These are phyloP conservation scores for Eurotiales sp. DNA, from an alignment of 2,329 filamentous ascomycete species.

Conservation along the genomic window DNA sequence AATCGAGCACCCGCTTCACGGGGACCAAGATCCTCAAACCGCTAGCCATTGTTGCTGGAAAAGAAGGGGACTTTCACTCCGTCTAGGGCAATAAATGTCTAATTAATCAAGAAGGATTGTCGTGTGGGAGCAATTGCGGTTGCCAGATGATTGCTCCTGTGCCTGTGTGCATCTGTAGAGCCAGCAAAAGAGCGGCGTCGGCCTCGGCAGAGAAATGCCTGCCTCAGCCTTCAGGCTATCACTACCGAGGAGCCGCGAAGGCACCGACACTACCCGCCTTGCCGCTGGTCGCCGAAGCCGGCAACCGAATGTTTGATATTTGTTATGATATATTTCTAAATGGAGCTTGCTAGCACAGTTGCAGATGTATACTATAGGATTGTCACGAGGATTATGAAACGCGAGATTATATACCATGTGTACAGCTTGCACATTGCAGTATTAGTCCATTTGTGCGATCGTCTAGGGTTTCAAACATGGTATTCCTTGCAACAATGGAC, in stretches of 20 bases:
- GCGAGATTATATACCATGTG: no score
- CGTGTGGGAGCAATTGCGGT: not conserved
- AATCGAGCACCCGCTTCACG: conserved; percentile 82
- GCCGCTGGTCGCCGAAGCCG: not conserved
- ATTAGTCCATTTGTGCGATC: no score
- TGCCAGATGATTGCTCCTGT: not conserved
- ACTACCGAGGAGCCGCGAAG: not conserved
- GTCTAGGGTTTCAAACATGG: no score
- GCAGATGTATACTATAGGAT: no score
- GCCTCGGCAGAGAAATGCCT: not conserved
- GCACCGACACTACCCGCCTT: conserved; percentile 5
- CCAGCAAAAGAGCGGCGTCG: conserved; percentile 4
- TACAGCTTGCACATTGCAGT: no score
- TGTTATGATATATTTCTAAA: no score
- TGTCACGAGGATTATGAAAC: no score
- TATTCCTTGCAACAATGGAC: no score
- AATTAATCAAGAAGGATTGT: no score
- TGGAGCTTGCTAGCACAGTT: no score
- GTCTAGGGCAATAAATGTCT: not conserved
- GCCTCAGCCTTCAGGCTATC: conserved; percentile 1
- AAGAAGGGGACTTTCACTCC: no score
- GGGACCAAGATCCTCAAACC: conserved; percentile 71
- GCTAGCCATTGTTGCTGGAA: conserved; percentile 38
- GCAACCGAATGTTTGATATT: no score
- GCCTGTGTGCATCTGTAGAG: not conserved